A percentile compares a stretch with the other conserved stretches of the same genome.
Evolutionary conservation across 2,329 filamentous ascomycete genomes (phyloP).

Genomic region (Diplodia intermedia): DNA sequence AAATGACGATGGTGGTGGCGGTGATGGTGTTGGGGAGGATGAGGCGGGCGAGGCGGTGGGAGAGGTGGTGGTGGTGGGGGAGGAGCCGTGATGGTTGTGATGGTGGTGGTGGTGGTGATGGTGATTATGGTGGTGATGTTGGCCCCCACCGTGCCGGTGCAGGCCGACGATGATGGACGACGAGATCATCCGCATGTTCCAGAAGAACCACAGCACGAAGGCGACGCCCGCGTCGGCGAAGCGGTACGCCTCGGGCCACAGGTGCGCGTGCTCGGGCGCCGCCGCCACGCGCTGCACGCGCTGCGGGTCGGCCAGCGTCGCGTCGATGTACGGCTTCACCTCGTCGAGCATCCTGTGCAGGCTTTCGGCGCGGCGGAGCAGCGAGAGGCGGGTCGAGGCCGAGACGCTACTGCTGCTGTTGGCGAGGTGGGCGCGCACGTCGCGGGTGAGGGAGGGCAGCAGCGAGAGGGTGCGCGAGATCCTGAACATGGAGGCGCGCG

Average conservation of each 20-base stretch:
- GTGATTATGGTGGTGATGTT: neutral
- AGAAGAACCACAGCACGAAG: constrained; percentile 31
- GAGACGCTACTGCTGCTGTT: neutral
- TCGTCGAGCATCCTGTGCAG: constrained; percentile 19
- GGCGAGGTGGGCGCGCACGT: constrained; percentile 22
- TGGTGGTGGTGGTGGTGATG: neutral
- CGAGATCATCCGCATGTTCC: constrained; percentile 28
- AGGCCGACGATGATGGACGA: constrained; percentile 20
- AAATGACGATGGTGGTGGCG: neutral
- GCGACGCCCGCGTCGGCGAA: constrained; percentile 26
- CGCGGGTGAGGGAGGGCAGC: constrained; percentile 12
- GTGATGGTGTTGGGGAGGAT: constrained; percentile 11
- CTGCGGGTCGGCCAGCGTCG: neutral
- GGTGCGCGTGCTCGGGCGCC: neutral
- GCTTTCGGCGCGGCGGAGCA: constrained; percentile 7
- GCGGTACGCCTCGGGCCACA: constrained; percentile 2
- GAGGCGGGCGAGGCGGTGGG: no score
- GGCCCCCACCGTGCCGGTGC: neutral
- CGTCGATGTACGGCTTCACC: constrained; percentile 18
- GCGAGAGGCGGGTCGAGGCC: neutral
- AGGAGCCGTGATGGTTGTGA: neutral
- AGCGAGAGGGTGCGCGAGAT: constrained; percentile 19
- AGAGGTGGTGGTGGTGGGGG: neutral
- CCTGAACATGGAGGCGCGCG: constrained; percentile 18
- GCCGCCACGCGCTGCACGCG: neutral